phyloP scores from a whole-genome alignment of 2,329 filamentous ascomycete species.

The Aureobasidium sp. region DNA sequence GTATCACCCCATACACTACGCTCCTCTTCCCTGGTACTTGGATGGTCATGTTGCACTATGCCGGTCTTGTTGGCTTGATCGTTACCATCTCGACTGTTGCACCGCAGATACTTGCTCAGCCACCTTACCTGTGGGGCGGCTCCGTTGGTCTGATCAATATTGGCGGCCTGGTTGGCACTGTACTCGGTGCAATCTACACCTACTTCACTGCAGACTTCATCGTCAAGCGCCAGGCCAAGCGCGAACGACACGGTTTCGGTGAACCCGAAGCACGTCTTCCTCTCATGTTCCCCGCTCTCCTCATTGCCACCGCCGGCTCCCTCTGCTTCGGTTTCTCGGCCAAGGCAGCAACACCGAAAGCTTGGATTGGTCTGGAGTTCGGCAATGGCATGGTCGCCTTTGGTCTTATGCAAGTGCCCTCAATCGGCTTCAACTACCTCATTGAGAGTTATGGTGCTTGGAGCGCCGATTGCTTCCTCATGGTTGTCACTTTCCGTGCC shows the following conservation, averaged over 20 bases:
- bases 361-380: conserved; percentile 36
- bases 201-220: conserved; percentile 34
- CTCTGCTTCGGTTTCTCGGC: conserved; percentile 36
- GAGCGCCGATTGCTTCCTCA: conserved; percentile 47
- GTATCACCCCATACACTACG: conserved; percentile 32
- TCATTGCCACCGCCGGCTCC: conserved; percentile 33
- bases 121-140: conserved; percentile 37
- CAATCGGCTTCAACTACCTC: conserved; percentile 38
- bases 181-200: conserved; percentile 32
- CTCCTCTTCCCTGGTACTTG: conserved; percentile 36
- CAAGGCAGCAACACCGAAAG: conserved; percentile 29
- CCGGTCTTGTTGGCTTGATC: conserved; percentile 35
- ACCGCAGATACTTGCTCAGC: conserved; percentile 31
- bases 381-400: conserved; percentile 36
- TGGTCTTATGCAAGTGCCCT: conserved; percentile 37
- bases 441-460: conserved; percentile 26
- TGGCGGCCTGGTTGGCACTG: conserved; percentile 32
- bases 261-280: conserved; percentile 37
- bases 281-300: conserved; percentile 33
- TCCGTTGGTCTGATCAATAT: conserved; percentile 34
- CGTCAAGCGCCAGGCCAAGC: conserved; percentile 32
- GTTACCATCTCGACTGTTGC: conserved; percentile 35
- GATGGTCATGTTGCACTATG: conserved; percentile 37
- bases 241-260: conserved; percentile 30
- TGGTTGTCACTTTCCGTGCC: conserved; percentile 44